Base-by-base conservation (phyloP, 2,329 filamentous ascomycete genomes). In the Colletotrichum paranaense region DNA sequence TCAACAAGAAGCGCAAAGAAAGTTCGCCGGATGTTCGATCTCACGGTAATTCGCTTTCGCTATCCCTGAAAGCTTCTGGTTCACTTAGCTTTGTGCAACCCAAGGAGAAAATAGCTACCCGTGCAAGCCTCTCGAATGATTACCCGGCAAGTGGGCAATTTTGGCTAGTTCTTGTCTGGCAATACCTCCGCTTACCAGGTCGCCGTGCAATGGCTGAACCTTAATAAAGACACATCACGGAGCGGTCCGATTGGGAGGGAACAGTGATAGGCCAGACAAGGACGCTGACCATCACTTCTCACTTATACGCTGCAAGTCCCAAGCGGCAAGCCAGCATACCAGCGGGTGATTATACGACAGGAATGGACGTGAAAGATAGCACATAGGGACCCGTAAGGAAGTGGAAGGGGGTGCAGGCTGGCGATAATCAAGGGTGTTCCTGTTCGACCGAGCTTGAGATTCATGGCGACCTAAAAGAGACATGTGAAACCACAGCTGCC, bases 401-500 rank as follows among this genome's bases (percentile, higher is more conserved):
- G 42, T n/a, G 42, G 19, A 49, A n/a, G 42, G 42, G 42, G 19
- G 19, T 19, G 42, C 19, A 19, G 42, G 11, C n/a, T 56, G 9
- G 26, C 19, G 12, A 42, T 63, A 42, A 35, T 19, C 38, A 65
- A 70, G 70, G 16, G 19, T 49, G 42, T 49, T 49, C 19, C 42
- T 49, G 42, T 49, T 57, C 26, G 46, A 14, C 53, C 49, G 8
- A 2, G 28, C 26, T 4, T 53, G 67, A 65, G 24, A 26, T 60
- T 28, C 28, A 12, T 56, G 19, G 19, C n/a, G 3, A 26, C 55
- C 70, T 35, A 57, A 70, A 70, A 32, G 30, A 62, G 60, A 62
- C 56, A 57, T 22, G 59, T 73, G 70, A 73, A 73, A 70, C 70
- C 46, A 32, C 11, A 38, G 26, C 26, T 70, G 35, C 49, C 67